These are phyloP conservation scores for Pyracantha coccinea DNA, from an alignment of 331 rosid species.

Conservation along the genomic window DNA sequence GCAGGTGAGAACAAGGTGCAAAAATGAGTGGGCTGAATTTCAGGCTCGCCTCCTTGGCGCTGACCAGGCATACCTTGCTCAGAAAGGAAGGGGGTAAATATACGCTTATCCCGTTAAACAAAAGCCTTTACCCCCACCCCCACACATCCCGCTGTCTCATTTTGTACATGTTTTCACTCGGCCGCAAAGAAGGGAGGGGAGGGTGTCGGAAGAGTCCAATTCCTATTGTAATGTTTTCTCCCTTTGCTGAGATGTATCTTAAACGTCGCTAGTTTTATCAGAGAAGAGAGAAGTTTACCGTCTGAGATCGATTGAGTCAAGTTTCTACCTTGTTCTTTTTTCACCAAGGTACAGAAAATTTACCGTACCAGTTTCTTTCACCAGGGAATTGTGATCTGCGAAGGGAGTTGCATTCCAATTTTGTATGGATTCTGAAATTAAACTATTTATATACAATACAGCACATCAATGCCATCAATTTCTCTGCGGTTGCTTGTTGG, in stretches of 20 bases:
- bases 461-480: background rate
- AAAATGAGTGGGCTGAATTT: constrained; percentile 86
- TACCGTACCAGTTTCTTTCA: background rate
- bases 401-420: background rate
- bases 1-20: constrained; percentile 85
- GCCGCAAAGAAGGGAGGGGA: constrained; percentile 2
- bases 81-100: constrained; percentile 21
- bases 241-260: constrained; percentile 6
- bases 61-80: constrained; percentile 47
- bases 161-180: constrained; percentile 37
- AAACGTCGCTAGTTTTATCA: background rate
- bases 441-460: background rate
- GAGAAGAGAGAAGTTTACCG: background rate
- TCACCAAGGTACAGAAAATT: no score
- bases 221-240: background rate
- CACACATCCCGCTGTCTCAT: background rate
- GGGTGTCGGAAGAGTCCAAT: constrained; percentile 3
- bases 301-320: background rate
- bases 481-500: background rate
- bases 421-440: background rate
- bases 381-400: background rate
- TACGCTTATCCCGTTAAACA: background rate
- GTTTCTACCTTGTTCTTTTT: background rate
- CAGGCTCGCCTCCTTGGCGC: constrained; percentile 65
- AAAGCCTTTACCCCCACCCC: background rate